These are phyloP conservation scores for Prillingera fragicola DNA, from an alignment of 1,284 basidiomycete species.

Conservation along the genomic window DNA sequence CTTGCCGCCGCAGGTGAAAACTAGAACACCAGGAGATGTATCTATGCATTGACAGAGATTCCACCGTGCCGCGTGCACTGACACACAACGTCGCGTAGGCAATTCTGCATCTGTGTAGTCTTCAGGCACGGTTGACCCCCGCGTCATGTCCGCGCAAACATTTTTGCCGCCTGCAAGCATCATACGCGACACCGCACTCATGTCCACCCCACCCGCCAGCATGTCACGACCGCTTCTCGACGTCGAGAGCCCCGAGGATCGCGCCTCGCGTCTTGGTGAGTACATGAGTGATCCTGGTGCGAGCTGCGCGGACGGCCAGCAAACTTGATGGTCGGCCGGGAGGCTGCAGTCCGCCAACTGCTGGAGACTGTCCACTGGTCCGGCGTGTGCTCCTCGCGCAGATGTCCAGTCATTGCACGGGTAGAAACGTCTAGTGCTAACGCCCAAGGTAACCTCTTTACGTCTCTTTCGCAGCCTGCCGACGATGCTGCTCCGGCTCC, in stretches of 20 bases:
- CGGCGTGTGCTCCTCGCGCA: too few species aligned
- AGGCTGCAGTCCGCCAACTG: background rate
- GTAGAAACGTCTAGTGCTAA: conserved; percentile 10
- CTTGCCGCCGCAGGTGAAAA: conserved; percentile 6
- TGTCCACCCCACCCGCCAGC: too few species aligned
- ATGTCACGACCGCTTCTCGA: background rate
- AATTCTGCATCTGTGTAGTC: too few species aligned
- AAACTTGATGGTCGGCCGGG: background rate
- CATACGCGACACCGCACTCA: too few species aligned
- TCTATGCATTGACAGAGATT: too few species aligned
- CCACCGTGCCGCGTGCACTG: too few species aligned
- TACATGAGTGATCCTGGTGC: background rate
- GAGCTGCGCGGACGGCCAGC: too few species aligned
- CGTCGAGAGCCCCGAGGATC: background rate
- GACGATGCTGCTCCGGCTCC: background rate
- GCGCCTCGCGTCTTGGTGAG: conserved; percentile 1
- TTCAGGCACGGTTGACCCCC: too few species aligned
- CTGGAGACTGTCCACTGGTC: conserved; percentile 11
- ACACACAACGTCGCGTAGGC: too few species aligned
- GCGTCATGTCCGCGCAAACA: too few species aligned
- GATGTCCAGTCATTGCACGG: too few species aligned
- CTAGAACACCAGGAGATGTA: background rate
- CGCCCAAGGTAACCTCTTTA: conserved; percentile 15
- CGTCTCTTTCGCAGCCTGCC: conserved; percentile 1
- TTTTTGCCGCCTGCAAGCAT: too few species aligned